Base-by-base conservation (phyloP, 345 rosid species). In the Aegle marmelos region DNA sequence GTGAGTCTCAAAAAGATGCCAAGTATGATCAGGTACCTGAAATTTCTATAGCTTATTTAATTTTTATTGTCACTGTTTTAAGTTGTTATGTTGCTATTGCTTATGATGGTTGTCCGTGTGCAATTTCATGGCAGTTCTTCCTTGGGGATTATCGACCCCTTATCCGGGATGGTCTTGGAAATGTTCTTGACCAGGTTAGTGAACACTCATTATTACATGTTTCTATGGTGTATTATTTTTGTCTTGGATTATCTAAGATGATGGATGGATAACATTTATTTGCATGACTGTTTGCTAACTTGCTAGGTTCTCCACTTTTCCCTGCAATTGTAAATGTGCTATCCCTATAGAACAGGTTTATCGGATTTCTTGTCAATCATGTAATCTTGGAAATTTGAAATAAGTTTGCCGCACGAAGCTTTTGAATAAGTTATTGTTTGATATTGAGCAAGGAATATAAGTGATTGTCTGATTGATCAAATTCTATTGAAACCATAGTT, bases 91-190 rank as follows among this genome's bases (percentile, higher is more conserved):
- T n/a, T 82, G 76, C 73, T 45, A 48, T 82, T 81, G 45, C 28
- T 82, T 76, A 62, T 77, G 73, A 54, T 81, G 70, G 69, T 81
- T 69, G 62, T 71, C 65, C 72, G 31, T 79, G 22, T 78, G 70
- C 73, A 48, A 64, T 74, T 75, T 75, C 75, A 36, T 79, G 76
- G 74, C 89, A 96, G 99, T 96, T 96, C 90, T 96, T 92, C 87
- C 98, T 96, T 80, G 99, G 99, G 78, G 99, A 96, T 82, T 96
- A 96, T 86, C 97, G 99, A 68, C 99, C 99, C 37, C 86, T 96
- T 80, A 87, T 94, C 64, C 92, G 92, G 75, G 98, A 96, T 85
- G 53, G 90, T 81, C 75, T 77, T 78, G 99, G 99, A 61, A 91
- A 91, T 83, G 95, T 92, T 80, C 90, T 94, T 82, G 99, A 96